These are phyloP conservation scores for Tieghemostelium lacteum DNA, from an alignment of 78 protist species.

Conservation along the genomic window DNA sequence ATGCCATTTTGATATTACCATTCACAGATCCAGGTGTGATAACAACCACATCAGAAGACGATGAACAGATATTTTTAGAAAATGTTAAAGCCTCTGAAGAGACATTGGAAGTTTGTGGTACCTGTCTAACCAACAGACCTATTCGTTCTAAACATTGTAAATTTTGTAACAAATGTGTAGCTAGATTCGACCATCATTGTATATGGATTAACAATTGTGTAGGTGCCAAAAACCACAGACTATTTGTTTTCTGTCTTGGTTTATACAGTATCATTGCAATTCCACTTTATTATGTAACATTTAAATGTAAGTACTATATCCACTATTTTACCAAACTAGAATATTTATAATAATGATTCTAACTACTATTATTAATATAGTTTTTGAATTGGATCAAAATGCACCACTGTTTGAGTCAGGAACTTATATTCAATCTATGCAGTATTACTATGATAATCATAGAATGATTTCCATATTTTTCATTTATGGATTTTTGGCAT, in stretches of 20 bases:
- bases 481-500: conserved; percentile 45
- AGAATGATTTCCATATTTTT: conserved; percentile 64
- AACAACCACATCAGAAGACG: conserved; percentile 50
- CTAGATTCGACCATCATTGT: conserved; percentile 85
- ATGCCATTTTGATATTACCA: conserved; percentile 24
- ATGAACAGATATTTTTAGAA: conserved; percentile 13
- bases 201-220: conserved; percentile 86
- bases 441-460: conserved; percentile 50
- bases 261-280: conserved; percentile 22
- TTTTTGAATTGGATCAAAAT: conserved; percentile 20
- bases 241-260: conserved; percentile 22
- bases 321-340: not conserved
- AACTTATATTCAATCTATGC: not conserved
- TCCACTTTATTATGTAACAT: conserved; percentile 54
- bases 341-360: not conserved
- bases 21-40: conserved; percentile 66
- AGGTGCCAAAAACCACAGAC: conserved; percentile 63
- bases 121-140: conserved; percentile 70
- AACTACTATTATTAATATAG: not conserved
- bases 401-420: conserved; percentile 36
- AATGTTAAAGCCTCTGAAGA: not conserved
- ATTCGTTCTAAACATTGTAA: conserved; percentile 83
- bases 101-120: conserved; percentile 41
- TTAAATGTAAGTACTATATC: conserved; percentile 44
- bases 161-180: conserved; percentile 77